Conservation (phyloP, 2,329 filamentous ascomycete genomes). For the Chaetomium sp. region DNA sequence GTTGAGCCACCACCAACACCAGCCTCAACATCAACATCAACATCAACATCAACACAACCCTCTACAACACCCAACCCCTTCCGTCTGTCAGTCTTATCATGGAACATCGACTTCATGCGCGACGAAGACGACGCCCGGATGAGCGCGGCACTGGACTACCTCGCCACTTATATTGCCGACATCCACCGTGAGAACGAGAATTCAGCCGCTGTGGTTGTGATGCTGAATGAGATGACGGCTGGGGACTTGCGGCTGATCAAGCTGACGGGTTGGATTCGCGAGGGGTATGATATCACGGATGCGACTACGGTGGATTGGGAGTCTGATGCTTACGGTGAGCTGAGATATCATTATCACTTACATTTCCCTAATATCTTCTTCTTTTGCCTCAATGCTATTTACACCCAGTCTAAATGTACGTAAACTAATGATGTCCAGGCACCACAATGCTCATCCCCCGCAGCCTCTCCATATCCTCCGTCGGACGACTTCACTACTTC, state of each 20-base stretch:
- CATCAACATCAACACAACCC: constrained; percentile 6
- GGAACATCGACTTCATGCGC: constrained; percentile 35
- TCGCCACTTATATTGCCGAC: constrained; percentile 17
- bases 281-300: constrained; percentile 44
- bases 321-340: constrained; percentile 33
- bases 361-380: no score
- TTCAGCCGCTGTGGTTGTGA: constrained; percentile 34
- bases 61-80: neutral
- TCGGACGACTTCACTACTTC: constrained; percentile 47
- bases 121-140: constrained; percentile 29
- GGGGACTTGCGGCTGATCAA: constrained; percentile 41
- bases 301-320: constrained; percentile 36
- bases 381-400: no score
- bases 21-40: constrained; percentile 6
- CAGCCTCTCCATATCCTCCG: constrained; percentile 35
- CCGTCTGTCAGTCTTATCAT: constrained; percentile 25
- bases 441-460: constrained; percentile 46
- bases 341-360: neutral
- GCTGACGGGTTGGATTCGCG: constrained; percentile 39
- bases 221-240: constrained; percentile 46
- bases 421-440: constrained; percentile 27
- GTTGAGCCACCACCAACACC: neutral
- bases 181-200: neutral
- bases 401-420: no score
- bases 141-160: constrained; percentile 28